phyloP scores from a whole-genome alignment of 352 stramenopile genomes.

The Phytophthora tubulina region DNA sequence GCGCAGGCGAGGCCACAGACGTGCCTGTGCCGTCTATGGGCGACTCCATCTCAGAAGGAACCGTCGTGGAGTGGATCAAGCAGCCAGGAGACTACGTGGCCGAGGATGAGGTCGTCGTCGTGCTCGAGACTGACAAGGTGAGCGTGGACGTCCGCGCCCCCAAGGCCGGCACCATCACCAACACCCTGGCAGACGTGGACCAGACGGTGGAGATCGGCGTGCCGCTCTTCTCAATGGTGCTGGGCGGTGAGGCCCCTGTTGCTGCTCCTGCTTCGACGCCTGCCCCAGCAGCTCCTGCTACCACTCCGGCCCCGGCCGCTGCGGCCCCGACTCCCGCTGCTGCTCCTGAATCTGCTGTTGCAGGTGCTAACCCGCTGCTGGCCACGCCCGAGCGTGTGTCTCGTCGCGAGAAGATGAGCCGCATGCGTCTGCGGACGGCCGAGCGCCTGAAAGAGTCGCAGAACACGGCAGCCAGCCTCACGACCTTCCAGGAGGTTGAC shows the following conservation, averaged over 20 bases:
- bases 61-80: conserved; percentile 97
- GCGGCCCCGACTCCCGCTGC: conserved; percentile 30
- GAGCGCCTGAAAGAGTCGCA: conserved; percentile 98
- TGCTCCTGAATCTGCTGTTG: conserved; percentile 28
- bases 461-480: conserved; percentile 98
- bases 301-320: conserved; percentile 33
- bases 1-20: conserved; percentile 41
- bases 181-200: conserved; percentile 90
- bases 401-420: conserved; percentile 98
- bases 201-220: conserved; percentile 96
- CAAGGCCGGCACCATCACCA: conserved; percentile 92
- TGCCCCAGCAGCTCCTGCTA: conserved; percentile 23
- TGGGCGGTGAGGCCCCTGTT: conserved; percentile 58
- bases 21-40: conserved; percentile 91
- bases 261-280: conserved; percentile 35
- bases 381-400: conserved; percentile 57
- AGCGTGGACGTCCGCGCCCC: conserved; percentile 91
- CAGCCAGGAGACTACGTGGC: conserved; percentile 92
- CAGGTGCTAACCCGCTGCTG: conserved; percentile 58
- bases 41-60: conserved; percentile 98
- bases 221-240: conserved; percentile 94
- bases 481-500: conserved; percentile 99
- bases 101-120: conserved; percentile 97
- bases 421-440: conserved; percentile 98
- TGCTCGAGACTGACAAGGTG: conserved; percentile 99